Conservation (phyloP, 148 eudicot species). For the Amaranthus cruentus region DNA sequence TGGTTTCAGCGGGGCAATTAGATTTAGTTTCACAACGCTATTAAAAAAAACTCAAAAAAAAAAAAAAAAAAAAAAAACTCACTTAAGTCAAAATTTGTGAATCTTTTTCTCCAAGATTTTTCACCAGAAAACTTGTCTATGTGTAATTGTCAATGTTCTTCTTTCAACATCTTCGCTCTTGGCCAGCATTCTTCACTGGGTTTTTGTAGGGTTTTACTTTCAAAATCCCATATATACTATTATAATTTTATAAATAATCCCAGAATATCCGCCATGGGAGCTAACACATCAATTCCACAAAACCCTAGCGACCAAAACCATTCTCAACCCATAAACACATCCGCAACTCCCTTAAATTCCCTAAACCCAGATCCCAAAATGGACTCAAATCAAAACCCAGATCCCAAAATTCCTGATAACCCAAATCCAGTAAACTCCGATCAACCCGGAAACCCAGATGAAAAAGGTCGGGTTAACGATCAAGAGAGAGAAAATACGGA, state of each 20-base stretch:
- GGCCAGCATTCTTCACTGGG: slow-evolving; percentile 1
- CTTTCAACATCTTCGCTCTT: not conserved
- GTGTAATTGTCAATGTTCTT: not conserved
- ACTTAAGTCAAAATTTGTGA: not conserved
- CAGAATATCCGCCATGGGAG: slow-evolving; percentile 20
- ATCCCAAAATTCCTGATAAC: slow-evolving; percentile 25
- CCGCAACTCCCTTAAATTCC: slow-evolving; percentile 22
- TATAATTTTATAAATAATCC: not conserved
- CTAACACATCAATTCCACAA: slow-evolving; percentile 14
- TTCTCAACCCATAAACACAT: not conserved
- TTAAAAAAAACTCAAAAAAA: not conserved
- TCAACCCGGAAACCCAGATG: slow-evolving; percentile 21
- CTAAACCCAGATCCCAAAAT: slow-evolving; percentile 29
- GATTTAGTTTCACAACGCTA: too few relatives aligned
- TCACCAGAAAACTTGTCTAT: not conserved
- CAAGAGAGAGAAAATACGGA: slow-evolving; percentile 13
- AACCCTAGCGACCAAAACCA: slow-evolving; percentile 24
- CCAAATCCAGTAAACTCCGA: slow-evolving; percentile 21
- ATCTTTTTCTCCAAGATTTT: slow-evolving; percentile 7
- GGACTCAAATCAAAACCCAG: slow-evolving; percentile 27
- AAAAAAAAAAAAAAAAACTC: not conserved
- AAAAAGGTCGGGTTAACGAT: slow-evolving; percentile 11
- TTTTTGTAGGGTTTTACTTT: slow-evolving; percentile 29
- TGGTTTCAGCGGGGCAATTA: too few relatives aligned
- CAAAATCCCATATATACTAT: not conserved